Percentiles rank a stretch among this genome's conserved stretches.
phyloP scores from a whole-genome alignment of 2,329 filamentous ascomycete species.

The Emmonsia crescens region DNA sequence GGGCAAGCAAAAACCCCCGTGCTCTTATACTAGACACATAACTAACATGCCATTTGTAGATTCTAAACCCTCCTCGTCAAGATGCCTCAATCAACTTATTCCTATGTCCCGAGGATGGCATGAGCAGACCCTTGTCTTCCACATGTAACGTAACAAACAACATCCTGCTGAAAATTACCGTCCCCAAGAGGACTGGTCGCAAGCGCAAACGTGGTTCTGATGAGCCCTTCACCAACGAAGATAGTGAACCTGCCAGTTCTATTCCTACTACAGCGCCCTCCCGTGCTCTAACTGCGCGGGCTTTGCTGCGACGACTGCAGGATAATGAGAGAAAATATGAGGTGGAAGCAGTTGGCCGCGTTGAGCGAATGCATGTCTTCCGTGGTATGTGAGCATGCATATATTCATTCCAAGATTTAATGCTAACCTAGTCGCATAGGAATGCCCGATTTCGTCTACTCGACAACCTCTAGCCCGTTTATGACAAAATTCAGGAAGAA shows the following conservation, averaged over 20 bases:
- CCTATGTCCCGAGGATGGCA: conserved; percentile 67
- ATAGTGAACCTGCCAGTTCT: conserved; percentile 15
- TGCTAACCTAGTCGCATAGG: conserved; percentile 28
- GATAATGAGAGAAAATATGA: conserved; percentile 60
- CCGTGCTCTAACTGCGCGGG: conserved; percentile 38
- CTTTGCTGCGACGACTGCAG: conserved; percentile 52
- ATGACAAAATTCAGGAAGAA: conserved; percentile 60
- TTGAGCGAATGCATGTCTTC: conserved; percentile 78
- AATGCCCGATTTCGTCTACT: conserved; percentile 78
- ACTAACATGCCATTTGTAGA: conserved; percentile 22
- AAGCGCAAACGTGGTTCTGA: conserved; percentile 72
- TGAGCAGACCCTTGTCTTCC: conserved; percentile 67
- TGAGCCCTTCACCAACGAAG: conserved; percentile 48
- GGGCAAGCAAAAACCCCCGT: conserved; percentile 29
- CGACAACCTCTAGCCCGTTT: conserved; percentile 57
- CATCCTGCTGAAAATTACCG: conserved; percentile 71
- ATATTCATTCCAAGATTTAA: not conserved
- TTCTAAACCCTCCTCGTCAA: conserved; percentile 35
- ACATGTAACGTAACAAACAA: conserved; percentile 68
- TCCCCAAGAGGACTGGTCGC: conserved; percentile 76
- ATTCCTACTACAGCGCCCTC: conserved; percentile 22
- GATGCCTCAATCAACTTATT: conserved; percentile 54
- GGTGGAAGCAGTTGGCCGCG: conserved; percentile 58
- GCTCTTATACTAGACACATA: not conserved
- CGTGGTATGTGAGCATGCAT: conserved; percentile 42